Percentiles rank a stretch among this genome's conserved stretches.
Conservation (phyloP, 2,329 filamentous ascomycete species). For the Fusarium sacchari region DNA sequence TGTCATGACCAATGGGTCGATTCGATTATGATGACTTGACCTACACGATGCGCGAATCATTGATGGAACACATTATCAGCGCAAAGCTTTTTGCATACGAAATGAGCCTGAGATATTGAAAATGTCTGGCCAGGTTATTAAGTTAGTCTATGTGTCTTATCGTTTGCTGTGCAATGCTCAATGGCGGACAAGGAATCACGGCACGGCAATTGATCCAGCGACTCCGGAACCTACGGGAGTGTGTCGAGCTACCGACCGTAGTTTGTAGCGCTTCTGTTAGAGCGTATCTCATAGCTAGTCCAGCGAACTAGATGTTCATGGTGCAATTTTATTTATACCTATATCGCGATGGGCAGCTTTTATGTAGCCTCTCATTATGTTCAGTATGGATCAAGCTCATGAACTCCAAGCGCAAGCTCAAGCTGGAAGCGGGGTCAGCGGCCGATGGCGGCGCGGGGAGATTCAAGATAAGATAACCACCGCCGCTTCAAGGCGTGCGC, state of each 20-base stretch:
- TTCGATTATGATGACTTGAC: not conserved
- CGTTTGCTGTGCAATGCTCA: not conserved
- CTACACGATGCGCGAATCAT: too few species aligned
- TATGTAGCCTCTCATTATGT: fast-evolving
- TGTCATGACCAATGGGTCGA: not conserved
- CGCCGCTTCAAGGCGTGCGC: not conserved
- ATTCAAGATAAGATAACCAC: not conserved
- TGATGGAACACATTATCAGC: fast-evolving
- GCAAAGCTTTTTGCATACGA: fast-evolving
- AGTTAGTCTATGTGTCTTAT: not conserved
- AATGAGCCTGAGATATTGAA: fast-evolving
- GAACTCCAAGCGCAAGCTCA: not conserved
- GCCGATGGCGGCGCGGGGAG: not conserved
- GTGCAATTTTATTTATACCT: fast-evolving
- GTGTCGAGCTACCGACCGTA: not conserved
- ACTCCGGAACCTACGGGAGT: not conserved
- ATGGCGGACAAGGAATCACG: not conserved
- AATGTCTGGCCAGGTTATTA: fast-evolving
- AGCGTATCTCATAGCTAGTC: not conserved
- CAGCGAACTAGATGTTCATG: fast-evolving
- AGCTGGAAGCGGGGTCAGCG: not conserved
- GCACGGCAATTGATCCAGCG: not conserved
- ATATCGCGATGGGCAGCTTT: too few species aligned
- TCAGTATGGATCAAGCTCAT: not conserved
- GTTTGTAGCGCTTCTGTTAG: too few species aligned